phyloP scores from a whole-genome alignment of 2,329 filamentous ascomycete genomes.

The Paracamarosporium sp. region DNA sequence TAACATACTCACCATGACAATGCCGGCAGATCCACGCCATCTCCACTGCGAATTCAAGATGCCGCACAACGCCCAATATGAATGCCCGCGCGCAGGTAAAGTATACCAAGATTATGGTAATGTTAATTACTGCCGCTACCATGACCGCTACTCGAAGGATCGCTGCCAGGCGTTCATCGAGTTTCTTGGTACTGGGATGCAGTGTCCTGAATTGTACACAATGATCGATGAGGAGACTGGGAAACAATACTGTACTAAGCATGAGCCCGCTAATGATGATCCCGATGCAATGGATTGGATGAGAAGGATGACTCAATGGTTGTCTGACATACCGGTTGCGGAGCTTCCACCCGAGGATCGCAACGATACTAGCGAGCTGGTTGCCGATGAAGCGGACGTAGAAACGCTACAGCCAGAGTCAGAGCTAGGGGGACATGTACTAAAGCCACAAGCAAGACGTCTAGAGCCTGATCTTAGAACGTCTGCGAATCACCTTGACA shows the following conservation, averaged over 20 bases:
- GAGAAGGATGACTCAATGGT: background rate
- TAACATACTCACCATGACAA: background rate
- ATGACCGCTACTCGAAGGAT: conserved; percentile 13
- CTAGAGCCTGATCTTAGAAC: background rate
- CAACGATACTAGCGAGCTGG: background rate
- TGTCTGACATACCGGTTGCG: background rate
- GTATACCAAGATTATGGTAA: conserved; percentile 6
- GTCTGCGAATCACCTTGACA: background rate
- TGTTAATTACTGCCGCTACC: conserved; percentile 15
- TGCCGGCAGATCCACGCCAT: background rate
- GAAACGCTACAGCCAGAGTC: background rate
- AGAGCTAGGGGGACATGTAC: background rate
- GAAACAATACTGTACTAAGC: conserved; percentile 10
- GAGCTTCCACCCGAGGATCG: background rate
- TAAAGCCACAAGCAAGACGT: background rate
- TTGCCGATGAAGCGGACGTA: background rate
- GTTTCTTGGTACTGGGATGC: conserved; percentile 12
- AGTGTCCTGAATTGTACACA: conserved; percentile 10
- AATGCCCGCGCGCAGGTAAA: conserved; percentile 15
- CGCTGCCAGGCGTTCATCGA: conserved; percentile 15
- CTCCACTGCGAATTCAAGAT: conserved; percentile 19
- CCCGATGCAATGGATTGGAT: background rate
- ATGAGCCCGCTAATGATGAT: background rate
- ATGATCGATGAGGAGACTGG: conserved; percentile 5
- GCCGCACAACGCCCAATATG: conserved; percentile 16